Percentiles rank a stretch among this genome's conserved stretches.
phyloP scores from a whole-genome alignment of 257 asterid genomes.

The Euphrasia confusa region DNA sequence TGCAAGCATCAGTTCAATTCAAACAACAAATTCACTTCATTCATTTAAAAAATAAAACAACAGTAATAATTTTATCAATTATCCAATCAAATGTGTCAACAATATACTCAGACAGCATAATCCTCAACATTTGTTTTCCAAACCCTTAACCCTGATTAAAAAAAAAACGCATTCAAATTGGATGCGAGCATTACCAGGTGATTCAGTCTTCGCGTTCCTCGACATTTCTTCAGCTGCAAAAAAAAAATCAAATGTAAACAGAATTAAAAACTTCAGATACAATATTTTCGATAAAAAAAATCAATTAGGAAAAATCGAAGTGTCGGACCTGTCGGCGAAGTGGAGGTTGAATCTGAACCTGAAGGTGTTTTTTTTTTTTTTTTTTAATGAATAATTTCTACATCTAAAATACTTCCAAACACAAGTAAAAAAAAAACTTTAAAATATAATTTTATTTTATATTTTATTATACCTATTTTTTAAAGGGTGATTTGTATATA shows the following conservation, averaged over 20 bases:
- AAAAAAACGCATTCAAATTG: not conserved
- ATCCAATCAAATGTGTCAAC: not conserved
- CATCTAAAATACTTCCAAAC: too few relatives aligned
- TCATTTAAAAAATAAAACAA: not conserved
- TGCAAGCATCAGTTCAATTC: constrained; percentile 19
- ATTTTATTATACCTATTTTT: too few relatives aligned
- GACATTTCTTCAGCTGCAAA: constrained; percentile 21
- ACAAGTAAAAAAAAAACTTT: too few relatives aligned
- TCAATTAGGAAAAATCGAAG: too few relatives aligned
- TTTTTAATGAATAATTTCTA: too few relatives aligned
- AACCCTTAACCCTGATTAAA: not conserved
- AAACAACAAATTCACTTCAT: constrained; percentile 1
- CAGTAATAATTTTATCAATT: not conserved
- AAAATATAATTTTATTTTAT: too few relatives aligned
- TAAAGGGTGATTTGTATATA: too few relatives aligned
- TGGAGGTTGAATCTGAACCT: too few relatives aligned
- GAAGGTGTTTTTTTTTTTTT: too few relatives aligned
- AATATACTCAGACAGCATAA: not conserved
- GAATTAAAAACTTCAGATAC: not conserved
- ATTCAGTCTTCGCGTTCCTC: constrained; percentile 20
- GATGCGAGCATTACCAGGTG: constrained; percentile 25
- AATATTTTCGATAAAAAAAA: too few relatives aligned
- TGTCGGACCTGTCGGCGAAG: too few relatives aligned
- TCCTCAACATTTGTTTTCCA: not conserved
- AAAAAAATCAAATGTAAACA: too few relatives aligned